A percentile compares a stretch with the other conserved stretches of the same genome.
phyloP scores from a whole-genome alignment of 169 alveolate species.

The Plasmodium reichenowi region DNA sequence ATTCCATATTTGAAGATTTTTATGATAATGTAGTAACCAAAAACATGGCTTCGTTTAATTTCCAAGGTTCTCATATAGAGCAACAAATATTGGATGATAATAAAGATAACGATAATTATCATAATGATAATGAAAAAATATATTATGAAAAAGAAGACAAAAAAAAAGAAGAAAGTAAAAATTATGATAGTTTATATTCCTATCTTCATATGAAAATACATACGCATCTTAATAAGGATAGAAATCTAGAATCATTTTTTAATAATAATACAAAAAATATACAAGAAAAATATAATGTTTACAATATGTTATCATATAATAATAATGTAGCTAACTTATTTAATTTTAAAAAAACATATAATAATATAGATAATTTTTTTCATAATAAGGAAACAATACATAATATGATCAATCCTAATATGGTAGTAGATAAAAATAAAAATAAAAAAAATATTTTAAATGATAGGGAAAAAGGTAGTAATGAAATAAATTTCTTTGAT shows the following conservation, averaged over 20 bases:
- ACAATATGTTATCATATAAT: neutral
- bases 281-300: neutral
- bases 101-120: neutral
- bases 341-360: constrained; percentile 25
- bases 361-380: constrained; percentile 42
- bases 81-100: constrained; percentile 3
- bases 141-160: constrained; percentile 1
- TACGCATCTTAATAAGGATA: neutral
- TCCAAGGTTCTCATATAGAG: neutral
- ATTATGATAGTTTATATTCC: neutral
- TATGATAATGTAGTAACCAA: constrained; percentile 66
- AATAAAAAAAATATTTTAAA: constrained; percentile 8
- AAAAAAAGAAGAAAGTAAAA: neutral
- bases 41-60: constrained; percentile 44
- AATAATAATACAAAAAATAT: neutral
- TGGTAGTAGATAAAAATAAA: constrained; percentile 12
- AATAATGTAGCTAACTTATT: constrained; percentile 15
- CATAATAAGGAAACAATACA: neutral
- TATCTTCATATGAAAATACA: neutral
- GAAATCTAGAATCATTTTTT: neutral
- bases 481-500: constrained; percentile 34
- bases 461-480: constrained; percentile 2
- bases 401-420: no score
- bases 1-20: constrained; percentile 45
- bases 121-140: constrained; percentile 1